phyloP scores from a whole-genome alignment of 176 grass and related monocot genomes.

The Alopecurus myosuroides region DNA sequence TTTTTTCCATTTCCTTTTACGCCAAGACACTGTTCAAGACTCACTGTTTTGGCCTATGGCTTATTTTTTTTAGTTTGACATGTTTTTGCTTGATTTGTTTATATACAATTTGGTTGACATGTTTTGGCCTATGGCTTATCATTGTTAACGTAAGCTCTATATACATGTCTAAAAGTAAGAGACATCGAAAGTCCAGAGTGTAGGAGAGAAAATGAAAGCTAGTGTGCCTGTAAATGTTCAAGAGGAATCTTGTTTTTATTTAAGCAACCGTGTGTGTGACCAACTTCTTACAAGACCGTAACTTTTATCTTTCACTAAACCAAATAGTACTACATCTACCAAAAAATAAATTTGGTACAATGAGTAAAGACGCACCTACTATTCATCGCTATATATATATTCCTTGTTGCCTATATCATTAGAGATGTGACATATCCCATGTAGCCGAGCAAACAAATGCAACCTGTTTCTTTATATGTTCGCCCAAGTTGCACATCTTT shows the following conservation, averaged over 20 bases:
- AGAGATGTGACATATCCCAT: not conserved
- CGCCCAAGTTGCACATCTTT: not conserved
- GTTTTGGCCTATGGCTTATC: too few relatives aligned
- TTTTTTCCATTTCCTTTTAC: too few relatives aligned
- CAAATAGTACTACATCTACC: too few relatives aligned
- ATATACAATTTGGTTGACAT: too few relatives aligned
- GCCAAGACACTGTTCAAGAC: too few relatives aligned
- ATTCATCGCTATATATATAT: not conserved
- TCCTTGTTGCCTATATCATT: not conserved
- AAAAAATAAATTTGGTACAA: not conserved
- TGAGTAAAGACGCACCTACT: not conserved
- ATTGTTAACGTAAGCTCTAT: not conserved
- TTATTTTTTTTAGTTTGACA: too few relatives aligned
- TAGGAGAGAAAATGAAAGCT: not conserved
- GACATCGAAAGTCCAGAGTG: not conserved
- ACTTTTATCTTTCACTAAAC: not conserved
- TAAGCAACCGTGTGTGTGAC: not conserved
- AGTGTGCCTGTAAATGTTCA: not conserved
- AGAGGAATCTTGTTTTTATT: not conserved
- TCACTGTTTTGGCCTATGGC: too few relatives aligned
- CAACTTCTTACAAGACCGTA: not conserved
- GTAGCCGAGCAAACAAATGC: not conserved
- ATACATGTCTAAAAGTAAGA: too few relatives aligned
- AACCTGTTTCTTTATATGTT: not conserved
- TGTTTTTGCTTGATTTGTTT: not conserved